These are phyloP conservation scores for Phragmites australis DNA, from an alignment of 176 grass and related monocot species.

Conservation along the genomic window DNA sequence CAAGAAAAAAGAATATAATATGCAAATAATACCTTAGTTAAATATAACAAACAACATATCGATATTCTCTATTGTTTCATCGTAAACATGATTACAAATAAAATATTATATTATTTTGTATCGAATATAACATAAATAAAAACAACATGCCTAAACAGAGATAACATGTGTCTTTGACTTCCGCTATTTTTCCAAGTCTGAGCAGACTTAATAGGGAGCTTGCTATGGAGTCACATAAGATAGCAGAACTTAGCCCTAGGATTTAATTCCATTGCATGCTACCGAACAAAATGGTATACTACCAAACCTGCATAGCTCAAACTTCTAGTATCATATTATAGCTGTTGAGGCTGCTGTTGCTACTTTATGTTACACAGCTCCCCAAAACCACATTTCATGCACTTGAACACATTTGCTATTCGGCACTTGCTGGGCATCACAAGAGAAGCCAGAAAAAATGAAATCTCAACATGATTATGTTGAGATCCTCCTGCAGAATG, in stretches of 20 bases:
- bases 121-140: too few species aligned
- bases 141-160: slow-evolving; percentile 5
- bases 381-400: slow-evolving; percentile 23
- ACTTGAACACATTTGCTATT: background rate
- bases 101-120: too few species aligned
- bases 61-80: too few species aligned
- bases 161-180: background rate
- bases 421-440: background rate
- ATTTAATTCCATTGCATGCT: background rate
- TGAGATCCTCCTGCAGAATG: slow-evolving; percentile 96
- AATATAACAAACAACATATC: too few species aligned
- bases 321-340: background rate
- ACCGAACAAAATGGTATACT: background rate
- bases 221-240: background rate
- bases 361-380: background rate
- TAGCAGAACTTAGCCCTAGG: background rate
- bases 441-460: background rate
- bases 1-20: too few species aligned
- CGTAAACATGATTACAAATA: too few species aligned
- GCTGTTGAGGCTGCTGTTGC: too few species aligned
- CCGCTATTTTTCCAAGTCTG: slow-evolving; percentile 21
- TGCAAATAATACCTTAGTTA: too few species aligned
- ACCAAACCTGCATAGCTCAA: slow-evolving; percentile 18
- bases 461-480: slow-evolving; percentile 81
- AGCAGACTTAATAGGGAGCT: background rate